Evolutionary conservation across 345 rosid genomes (phyloP), one percentile per base, ranked within the genome.

Genomic region (Eucalyptus grandis): DNA sequence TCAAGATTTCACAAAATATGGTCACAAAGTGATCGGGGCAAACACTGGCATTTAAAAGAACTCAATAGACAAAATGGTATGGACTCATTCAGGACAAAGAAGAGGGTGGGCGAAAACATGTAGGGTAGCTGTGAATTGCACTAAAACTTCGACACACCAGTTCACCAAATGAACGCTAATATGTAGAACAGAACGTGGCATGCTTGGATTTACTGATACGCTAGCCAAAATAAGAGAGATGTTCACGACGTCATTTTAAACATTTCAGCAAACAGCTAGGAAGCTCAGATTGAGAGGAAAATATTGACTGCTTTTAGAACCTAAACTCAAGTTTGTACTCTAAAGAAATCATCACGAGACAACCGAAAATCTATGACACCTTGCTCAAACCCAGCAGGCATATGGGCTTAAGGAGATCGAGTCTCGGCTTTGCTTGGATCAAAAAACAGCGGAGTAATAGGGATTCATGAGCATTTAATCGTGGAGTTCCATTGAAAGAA

Each of bases 361-460:
- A 56, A 56, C 27, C 0, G 60, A 51, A 56, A 56, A 54, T 9
- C 11, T 4, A 54, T 0, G 12, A 56, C 26, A 22, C 27, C 27
- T 24, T 2, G 60, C 27, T 22, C 60, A 56, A 56, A 56, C 60
- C 27, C 1, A 56, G 1, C 3, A 56, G 1, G 60, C 12, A 2
- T 56, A 24, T 56, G 27, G 60, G 27, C 60, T 21, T 56, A 22
- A 0, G 27, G 27, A 22, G 60, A 56, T 6, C 6, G 27, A 56
- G 60, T 8, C 60, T 56, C 17, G 6, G 27, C 60, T 22, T 56
- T 9, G 27, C 6, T 56, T 56, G 27, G 60, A 4, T 24, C 60
- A 56, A 56, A 9, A 56, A 1, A 24, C 6, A 3, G 27, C 1
- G 3, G 11, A 0, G 27, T 24, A 56, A 56, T 1, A 6, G 27